These are phyloP conservation scores for Malassezia nana DNA, from an alignment of 1,284 basidiomycete genomes.

Conservation along the genomic window DNA sequence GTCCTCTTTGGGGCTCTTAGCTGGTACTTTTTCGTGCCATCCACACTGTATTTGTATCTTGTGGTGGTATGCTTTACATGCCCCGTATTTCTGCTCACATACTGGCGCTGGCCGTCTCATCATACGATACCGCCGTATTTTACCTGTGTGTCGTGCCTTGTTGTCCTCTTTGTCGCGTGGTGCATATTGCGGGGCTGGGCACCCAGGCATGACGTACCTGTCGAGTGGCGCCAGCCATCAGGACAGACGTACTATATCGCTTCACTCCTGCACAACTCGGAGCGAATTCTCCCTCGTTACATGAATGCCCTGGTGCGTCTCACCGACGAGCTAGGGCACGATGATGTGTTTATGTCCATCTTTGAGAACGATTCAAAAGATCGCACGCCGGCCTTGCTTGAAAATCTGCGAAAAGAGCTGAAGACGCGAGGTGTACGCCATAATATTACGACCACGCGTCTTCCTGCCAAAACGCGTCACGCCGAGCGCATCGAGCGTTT, in stretches of 20 bases:
- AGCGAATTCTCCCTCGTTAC: conserved; percentile 30
- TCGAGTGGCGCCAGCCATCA: background rate
- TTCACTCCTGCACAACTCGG: conserved; percentile 34
- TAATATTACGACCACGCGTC: background rate
- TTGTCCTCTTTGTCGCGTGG: background rate
- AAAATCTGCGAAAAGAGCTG: conserved; percentile 48
- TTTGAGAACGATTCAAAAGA: conserved; percentile 56
- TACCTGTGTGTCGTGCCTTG: background rate
- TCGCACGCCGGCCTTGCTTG: conserved; percentile 50
- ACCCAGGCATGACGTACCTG: background rate
- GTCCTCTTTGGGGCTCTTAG: background rate
- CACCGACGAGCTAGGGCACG: conserved; percentile 49
- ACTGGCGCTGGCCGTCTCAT: background rate
- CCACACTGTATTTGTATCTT: conserved; percentile 18
- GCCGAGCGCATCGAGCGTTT: conserved; percentile 25
- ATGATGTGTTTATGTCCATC: conserved; percentile 56
- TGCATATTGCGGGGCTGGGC: conserved; percentile 9
- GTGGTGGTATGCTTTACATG: conserved; percentile 9
- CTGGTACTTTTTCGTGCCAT: conserved; percentile 19
- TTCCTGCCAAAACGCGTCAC: conserved; percentile 15
- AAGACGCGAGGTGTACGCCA: conserved; percentile 5
- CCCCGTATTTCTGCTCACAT: conserved; percentile 7
- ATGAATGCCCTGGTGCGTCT: conserved; percentile 19
- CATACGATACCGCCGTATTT: background rate
- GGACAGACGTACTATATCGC: conserved; percentile 27